A percentile compares a stretch with the other conserved stretches of the same genome.
These are phyloP conservation scores for Blastobotrys peoriensis DNA, from an alignment of 805 yeast genomes.

Conservation along the genomic window DNA sequence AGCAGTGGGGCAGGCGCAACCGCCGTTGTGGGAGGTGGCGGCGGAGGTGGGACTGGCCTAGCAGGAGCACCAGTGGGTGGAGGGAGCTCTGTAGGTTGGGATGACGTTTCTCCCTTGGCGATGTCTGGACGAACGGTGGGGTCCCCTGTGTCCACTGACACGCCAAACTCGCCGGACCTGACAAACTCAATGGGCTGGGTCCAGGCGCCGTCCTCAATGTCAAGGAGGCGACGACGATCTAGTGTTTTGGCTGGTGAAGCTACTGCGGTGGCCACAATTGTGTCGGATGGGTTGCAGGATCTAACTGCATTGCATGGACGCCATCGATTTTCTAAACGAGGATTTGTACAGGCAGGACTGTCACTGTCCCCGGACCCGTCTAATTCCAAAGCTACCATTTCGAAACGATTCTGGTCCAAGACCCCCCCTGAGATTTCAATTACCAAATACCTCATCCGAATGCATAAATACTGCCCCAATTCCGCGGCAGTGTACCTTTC, in stretches of 20 bases:
- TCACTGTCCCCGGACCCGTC: neutral
- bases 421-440: constrained; percentile 28
- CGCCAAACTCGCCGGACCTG: neutral
- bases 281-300: constrained; percentile 1
- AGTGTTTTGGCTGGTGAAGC: constrained; percentile 17
- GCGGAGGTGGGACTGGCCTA: neutral
- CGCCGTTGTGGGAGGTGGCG: neutral
- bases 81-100: neutral
- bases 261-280: constrained; percentile 17
- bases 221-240: constrained; percentile 11
- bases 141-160: neutral
- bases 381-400: constrained; percentile 17
- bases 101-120: neutral
- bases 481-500: constrained; percentile 35
- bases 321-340: neutral
- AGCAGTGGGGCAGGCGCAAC: neutral
- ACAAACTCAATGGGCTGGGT: neutral
- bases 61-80: neutral
- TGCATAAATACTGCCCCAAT: constrained; percentile 35
- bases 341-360: neutral
- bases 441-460: constrained; percentile 29
- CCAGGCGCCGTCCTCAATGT: neutral
- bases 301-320: constrained; percentile 1
- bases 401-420: constrained; percentile 30
- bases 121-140: neutral